Evolutionary conservation across 306 rosid genomes (phyloP).

Genomic region (Comarum palustre): DNA sequence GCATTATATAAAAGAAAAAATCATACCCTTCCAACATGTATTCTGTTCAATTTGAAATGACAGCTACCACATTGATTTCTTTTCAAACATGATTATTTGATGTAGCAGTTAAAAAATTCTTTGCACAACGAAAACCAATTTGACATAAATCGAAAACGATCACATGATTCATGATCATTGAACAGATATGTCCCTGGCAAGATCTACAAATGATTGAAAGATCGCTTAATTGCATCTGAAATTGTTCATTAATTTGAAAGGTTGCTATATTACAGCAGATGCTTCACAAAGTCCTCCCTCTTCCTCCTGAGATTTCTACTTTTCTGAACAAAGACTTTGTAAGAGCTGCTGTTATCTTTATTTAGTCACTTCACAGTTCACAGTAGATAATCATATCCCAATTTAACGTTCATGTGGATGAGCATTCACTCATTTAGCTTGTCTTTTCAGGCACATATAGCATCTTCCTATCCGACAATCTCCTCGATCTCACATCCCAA

Average conservation of each 20-base stretch:
- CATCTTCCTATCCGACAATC: background rate
- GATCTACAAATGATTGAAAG: background rate
- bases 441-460: background rate
- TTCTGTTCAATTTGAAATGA: background rate
- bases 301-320: background rate
- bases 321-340: background rate
- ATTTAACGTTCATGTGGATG: background rate
- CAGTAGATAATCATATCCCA: background rate
- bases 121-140: too few species aligned
- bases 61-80: background rate
- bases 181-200: background rate
- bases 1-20: background rate
- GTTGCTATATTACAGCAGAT: background rate
- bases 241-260: background rate
- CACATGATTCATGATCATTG: background rate
- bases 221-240: background rate
- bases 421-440: background rate
- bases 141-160: background rate
- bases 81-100: background rate
- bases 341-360: background rate
- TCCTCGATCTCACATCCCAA: background rate
- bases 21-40: background rate
- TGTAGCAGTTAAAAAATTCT: background rate
- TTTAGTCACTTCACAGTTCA: background rate
- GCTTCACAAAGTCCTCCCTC: background rate